phyloP scores from a whole-genome alignment of 768 basidiomycete genomes.

The Boletus barrowsii region DNA sequence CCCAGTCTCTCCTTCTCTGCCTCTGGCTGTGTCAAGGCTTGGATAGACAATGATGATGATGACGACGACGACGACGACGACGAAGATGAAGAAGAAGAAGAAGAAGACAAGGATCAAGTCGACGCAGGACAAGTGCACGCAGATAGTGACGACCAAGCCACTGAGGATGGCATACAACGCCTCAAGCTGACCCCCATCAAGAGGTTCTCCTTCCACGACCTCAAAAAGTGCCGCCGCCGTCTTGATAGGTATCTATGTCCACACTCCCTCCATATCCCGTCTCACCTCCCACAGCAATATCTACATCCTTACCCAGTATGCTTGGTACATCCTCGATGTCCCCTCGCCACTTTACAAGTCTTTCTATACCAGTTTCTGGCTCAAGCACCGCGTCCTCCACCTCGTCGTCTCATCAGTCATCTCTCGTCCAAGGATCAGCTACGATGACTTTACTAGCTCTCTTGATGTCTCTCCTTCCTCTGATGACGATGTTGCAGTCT shows the following conservation, averaged over 20 bases:
- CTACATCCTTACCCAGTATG: constrained; percentile 56
- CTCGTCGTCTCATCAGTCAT: constrained; percentile 41
- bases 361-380: constrained; percentile 48
- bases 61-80: constrained; percentile 26
- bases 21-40: constrained; percentile 39
- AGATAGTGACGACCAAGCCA: neutral
- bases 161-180: constrained; percentile 22
- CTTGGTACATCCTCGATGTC: constrained; percentile 66
- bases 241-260: constrained; percentile 42
- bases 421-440: constrained; percentile 34
- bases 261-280: neutral
- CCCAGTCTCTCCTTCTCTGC: constrained; percentile 30
- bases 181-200: constrained; percentile 43
- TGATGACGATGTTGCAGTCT: constrained; percentile 30
- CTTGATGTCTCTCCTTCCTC: constrained; percentile 32
- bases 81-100: neutral
- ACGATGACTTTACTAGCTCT: constrained; percentile 37
- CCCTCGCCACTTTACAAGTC: constrained; percentile 46
- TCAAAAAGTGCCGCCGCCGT: constrained; percentile 17
- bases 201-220: constrained; percentile 47
- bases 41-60: constrained; percentile 33
- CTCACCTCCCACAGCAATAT: constrained; percentile 47
- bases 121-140: constrained; percentile 16
- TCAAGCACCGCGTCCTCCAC: constrained; percentile 48
- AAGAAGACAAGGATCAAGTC: constrained; percentile 20